Evolutionary conservation across 768 basidiomycete genomes (phyloP).

Genomic region (Naematelia aurantialba): DNA sequence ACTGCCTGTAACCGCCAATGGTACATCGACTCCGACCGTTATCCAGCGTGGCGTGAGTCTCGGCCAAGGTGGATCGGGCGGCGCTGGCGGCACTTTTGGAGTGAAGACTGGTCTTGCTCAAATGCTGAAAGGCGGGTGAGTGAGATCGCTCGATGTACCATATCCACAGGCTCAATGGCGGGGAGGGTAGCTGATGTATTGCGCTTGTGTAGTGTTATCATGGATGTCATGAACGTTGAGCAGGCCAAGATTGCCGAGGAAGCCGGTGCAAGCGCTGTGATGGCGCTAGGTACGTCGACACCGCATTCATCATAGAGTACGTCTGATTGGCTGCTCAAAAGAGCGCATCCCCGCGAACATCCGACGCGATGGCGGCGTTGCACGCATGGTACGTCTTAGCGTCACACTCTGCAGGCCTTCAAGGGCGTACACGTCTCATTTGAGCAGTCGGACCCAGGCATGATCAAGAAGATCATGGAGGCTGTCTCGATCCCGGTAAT

Average conservation of each 20-base stretch:
- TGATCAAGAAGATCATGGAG: slow-evolving; percentile 94
- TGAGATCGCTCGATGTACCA: neutral
- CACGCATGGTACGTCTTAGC: slow-evolving; percentile 74
- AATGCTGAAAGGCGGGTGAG: slow-evolving; percentile 70
- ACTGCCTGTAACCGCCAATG: slow-evolving; percentile 25
- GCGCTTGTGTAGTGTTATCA: slow-evolving; percentile 51
- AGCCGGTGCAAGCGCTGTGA: slow-evolving; percentile 95
- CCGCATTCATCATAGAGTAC: neutral
- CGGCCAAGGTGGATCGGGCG: slow-evolving; percentile 18
- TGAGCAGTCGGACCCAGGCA: slow-evolving; percentile 76
- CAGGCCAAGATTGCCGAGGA: slow-evolving; percentile 92
- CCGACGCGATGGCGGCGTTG: slow-evolving; percentile 83
- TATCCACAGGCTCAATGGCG: neutral
- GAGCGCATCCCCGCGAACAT: slow-evolving; percentile 96
- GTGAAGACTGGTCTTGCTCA: slow-evolving; percentile 93
- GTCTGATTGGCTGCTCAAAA: slow-evolving; percentile 10
- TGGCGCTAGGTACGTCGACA: slow-evolving; percentile 55
- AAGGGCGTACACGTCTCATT: neutral
- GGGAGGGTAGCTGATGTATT: neutral
- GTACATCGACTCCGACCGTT: slow-evolving; percentile 35
- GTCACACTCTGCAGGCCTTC: neutral
- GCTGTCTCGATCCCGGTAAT: slow-evolving; percentile 97
- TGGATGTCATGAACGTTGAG: slow-evolving; percentile 67
- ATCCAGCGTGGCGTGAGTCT: slow-evolving; percentile 20
- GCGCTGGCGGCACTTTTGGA: slow-evolving; percentile 46